Percentiles rank a stretch among this genome's conserved stretches.
Evolutionary conservation across 495 filamentous ascomycete genomes (phyloP).

Genomic region (Penicillium maclennaniae): DNA sequence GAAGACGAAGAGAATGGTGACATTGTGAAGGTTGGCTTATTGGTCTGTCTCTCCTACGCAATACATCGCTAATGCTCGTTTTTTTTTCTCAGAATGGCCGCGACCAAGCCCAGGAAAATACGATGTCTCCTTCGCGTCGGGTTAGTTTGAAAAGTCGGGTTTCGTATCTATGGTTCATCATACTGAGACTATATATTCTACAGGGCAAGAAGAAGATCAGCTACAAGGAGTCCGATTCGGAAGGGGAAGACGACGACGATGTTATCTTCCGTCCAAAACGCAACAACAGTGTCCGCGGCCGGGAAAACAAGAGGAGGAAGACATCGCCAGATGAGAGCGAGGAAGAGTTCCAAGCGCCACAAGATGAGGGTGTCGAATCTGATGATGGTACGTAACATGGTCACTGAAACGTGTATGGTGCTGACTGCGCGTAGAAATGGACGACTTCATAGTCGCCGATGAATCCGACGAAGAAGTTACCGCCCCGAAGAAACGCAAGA

Average conservation of each 20-base stretch:
- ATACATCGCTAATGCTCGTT: slow-evolving; percentile 11
- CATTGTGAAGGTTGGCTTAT: slow-evolving; percentile 19
- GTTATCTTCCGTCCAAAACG: slow-evolving; percentile 43
- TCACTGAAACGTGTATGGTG: neutral
- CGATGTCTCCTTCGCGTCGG: slow-evolving; percentile 45
- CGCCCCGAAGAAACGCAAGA: slow-evolving; percentile 68
- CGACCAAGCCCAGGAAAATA: slow-evolving; percentile 16
- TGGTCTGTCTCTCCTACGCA: neutral
- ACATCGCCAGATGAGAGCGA: slow-evolving; percentile 49
- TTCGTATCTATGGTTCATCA: neutral
- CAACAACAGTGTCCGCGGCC: slow-evolving; percentile 30
- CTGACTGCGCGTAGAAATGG: slow-evolving; percentile 57
- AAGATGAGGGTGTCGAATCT: slow-evolving; percentile 45
- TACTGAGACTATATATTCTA: slow-evolving; percentile 3
- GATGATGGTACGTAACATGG: slow-evolving; percentile 54
- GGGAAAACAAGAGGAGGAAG: slow-evolving; percentile 50
- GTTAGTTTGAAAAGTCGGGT: slow-evolving; percentile 21
- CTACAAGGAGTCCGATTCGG: slow-evolving; percentile 49
- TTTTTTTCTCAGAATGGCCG: slow-evolving; percentile 12
- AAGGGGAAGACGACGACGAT: slow-evolving; percentile 55
- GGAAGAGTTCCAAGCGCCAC: slow-evolving; percentile 65
- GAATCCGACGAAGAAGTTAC: slow-evolving; percentile 74
- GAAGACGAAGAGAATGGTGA: slow-evolving; percentile 33
- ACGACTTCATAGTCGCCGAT: slow-evolving; percentile 78
- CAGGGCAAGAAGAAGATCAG: slow-evolving; percentile 47